A percentile compares a stretch with the other conserved stretches of the same genome.
Conservation (phyloP, 805 yeast genomes). For the Cyberlindnera suaveolens region DNA sequence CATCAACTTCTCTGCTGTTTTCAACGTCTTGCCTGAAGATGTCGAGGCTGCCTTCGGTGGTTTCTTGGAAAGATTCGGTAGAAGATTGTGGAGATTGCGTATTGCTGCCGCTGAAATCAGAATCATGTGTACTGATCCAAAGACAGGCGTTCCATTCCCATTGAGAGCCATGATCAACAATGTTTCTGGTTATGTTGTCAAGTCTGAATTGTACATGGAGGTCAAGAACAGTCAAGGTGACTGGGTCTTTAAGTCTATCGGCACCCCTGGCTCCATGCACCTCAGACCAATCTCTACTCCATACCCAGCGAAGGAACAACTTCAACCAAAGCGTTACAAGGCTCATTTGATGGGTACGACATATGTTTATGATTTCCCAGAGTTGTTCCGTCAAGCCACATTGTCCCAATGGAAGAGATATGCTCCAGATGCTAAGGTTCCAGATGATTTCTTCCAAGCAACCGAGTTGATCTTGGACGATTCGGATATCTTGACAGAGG, state of each 20-base stretch:
- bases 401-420: constrained; percentile 75
- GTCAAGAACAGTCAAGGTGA: constrained; percentile 88
- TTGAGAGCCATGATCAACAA: constrained; percentile 94
- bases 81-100: constrained; percentile 93
- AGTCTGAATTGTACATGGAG: constrained; percentile 91
- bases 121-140: constrained; percentile 87
- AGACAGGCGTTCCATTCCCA: constrained; percentile 87
- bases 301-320: constrained; percentile 95
- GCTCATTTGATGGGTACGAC: constrained; percentile 99
- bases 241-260: constrained; percentile 95
- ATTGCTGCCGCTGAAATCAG: constrained; percentile 97
- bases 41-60: constrained; percentile 98
- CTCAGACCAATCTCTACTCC: constrained; percentile 93
- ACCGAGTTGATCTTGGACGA: constrained; percentile 85
- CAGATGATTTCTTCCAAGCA: constrained; percentile 72
- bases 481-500: constrained; percentile 71
- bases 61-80: constrained; percentile 94
- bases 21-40: constrained; percentile 90
- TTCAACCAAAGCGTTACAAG: constrained; percentile 97
- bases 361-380: constrained; percentile 98
- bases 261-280: constrained; percentile 96
- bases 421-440: constrained; percentile 50
- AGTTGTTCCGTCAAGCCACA: constrained; percentile 90
- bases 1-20: constrained; percentile 93
- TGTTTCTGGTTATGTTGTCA: constrained; percentile 95